Evolutionary conservation across 768 basidiomycete species (phyloP), one percentile per base, ranked within the genome.

Genomic region (Obba rivulosa): DNA sequence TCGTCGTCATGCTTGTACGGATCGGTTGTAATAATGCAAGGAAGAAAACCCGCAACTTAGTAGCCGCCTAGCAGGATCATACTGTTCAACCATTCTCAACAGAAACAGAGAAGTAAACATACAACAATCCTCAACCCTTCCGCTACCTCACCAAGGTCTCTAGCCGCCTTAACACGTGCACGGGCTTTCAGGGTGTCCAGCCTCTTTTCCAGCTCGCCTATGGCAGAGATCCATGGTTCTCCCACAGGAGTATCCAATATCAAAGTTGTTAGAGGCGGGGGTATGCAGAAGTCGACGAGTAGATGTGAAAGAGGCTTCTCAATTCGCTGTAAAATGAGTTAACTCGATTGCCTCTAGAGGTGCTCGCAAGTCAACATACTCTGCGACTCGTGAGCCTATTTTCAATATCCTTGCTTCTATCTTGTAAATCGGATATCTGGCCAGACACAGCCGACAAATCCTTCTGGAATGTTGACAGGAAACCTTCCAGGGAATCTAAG

Each of bases 401-500:
- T 54, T 98, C 96, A 16, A 98, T 96, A 36, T 87, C 87, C 55
- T 88, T 87, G 62, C 92, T 94, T 28, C 91, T 77, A 54, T 81
- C 79, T 61, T 98, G 96, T 20, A 99, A 74, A 53, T 97, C 92
- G 1, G 91, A 87, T 63, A 99, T 95, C 64, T 99, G 94, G 3
- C 92, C 90, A 2, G 96, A 97, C 9, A 98, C 96, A 1, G 86
- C 85, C 4, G 92, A 88, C 18, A 99, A 75, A 65, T 99, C 95
- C 57, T 77, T 86, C 66, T 97, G 95, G 61, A 99, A 99, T 0
- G 90, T 96, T 2, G 92, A 92, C 10, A 99, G 76, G 66, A 98
- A 98, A 1, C 82, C 76, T 56, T 96, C 86, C 3, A 99, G 76
- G 1, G 91, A 91, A 60, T 92, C 85, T 45, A 99, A 74, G 17